Evolutionary conservation across 257 asterid genomes (phyloP), one percentile per base, ranked within the genome.

Genomic region (Mentha longifolia): DNA sequence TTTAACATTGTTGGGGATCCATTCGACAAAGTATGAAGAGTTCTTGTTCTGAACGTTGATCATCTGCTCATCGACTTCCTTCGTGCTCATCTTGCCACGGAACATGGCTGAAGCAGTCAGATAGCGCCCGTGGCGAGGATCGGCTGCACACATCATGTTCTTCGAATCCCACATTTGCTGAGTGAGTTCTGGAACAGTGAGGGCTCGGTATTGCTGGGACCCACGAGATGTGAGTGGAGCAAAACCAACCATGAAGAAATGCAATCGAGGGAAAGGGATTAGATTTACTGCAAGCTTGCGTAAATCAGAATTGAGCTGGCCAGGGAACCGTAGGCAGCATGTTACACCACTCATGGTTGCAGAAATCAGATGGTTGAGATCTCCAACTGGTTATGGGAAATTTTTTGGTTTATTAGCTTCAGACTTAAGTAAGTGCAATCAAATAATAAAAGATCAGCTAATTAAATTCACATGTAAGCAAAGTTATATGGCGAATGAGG

Each of bases 271-370:
- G 84, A 89, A 89, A 7, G 95, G 96, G 49, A 89, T 82, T 13
- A 89, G 96, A 67, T 89, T 89, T 69, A 89, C 95, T 28, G 92
- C 92, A 15, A 89, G 86, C 84, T 89, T 87, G 67, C 90, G 94
- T 41, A 87, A 85, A 78, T 89, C 96, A 37, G 96, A 87, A 58
- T 89, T 89, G 69, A 87, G 96, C 70, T 89, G 96, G 46, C 96
- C 96, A 33, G 95, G 96, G 82, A 89, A 89, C 31, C 92, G 88
- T 20, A 89, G 86, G 75, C 95, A 89, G 82, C 95, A 87, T 10
- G 96, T 89, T n/a, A 85, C 91, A 61, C 96, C 96, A 65, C 96
- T 87, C 96, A 85, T 89, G 67, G 93, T 89, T 67, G 96, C 96
- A 69, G 91, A 89, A 16, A 89, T 89, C 75, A 89, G 76, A 77